phyloP scores from a whole-genome alignment of 2,329 filamentous ascomycete genomes.

The Teratosphaeria pseudoeucalypti region DNA sequence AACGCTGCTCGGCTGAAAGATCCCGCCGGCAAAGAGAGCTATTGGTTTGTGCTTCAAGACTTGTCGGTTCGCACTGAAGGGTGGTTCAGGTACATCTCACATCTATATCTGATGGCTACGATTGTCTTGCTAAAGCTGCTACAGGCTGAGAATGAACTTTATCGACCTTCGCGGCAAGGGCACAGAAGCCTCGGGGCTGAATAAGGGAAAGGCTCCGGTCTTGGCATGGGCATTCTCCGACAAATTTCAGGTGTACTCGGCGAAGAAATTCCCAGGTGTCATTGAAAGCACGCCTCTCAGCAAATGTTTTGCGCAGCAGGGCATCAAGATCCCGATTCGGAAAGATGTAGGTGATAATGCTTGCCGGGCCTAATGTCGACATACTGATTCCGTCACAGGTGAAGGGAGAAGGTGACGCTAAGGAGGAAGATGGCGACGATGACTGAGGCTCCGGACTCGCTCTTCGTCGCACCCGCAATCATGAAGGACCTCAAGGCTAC shows the following conservation, averaged over 20 bases:
- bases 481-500: too few species aligned
- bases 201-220: constrained; percentile 67
- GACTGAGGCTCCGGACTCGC: background rate
- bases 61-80: constrained; percentile 90
- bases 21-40: constrained; percentile 67
- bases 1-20: constrained; percentile 80
- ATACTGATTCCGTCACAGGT: background rate
- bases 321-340: constrained; percentile 91
- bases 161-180: constrained; percentile 61
- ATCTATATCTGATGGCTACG: background rate
- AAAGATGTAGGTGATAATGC: constrained; percentile 55
- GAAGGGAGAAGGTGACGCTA: background rate
- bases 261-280: constrained; percentile 96
- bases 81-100: constrained; percentile 59
- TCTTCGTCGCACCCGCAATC: too few species aligned
- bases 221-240: constrained; percentile 80
- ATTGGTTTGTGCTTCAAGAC: constrained; percentile 96
- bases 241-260: constrained; percentile 84
- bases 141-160: constrained; percentile 60
- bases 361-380: background rate
- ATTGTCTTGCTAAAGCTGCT: background rate
- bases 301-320: constrained; percentile 85
- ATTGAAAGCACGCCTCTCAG: constrained; percentile 87
- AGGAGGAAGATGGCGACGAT: background rate
- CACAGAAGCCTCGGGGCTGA: constrained; percentile 41